phyloP scores from a whole-genome alignment of 768 basidiomycete species.

The Russula sp. region DNA sequence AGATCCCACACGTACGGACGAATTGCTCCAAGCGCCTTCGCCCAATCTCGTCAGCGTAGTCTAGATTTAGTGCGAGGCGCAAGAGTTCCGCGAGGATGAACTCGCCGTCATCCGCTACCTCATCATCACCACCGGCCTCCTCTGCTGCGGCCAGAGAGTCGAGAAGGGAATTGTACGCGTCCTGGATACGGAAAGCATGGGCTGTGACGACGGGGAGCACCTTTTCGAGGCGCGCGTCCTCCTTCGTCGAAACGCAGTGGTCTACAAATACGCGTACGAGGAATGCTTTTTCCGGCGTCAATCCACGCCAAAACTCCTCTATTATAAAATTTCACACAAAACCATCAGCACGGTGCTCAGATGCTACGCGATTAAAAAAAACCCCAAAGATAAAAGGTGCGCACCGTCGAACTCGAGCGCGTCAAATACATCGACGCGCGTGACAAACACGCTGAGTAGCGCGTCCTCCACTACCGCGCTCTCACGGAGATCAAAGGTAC shows the following conservation, averaged over 20 bases:
- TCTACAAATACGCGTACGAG: slow-evolving; percentile 82
- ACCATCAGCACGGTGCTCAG: neutral
- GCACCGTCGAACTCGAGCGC: slow-evolving; percentile 66
- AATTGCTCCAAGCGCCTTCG: slow-evolving; percentile 83
- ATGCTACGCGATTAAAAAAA: neutral
- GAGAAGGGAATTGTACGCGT: slow-evolving; percentile 64
- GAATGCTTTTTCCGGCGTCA: slow-evolving; percentile 76
- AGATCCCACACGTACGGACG: slow-evolving; percentile 55
- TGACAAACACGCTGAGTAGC: slow-evolving; percentile 66
- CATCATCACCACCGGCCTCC: slow-evolving; percentile 41
- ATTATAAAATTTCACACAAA: neutral
- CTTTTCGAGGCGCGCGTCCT: slow-evolving; percentile 61
- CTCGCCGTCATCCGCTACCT: slow-evolving; percentile 46
- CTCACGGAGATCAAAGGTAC: slow-evolving; percentile 57
- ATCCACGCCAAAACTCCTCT: slow-evolving; percentile 69
- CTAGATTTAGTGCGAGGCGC: slow-evolving; percentile 70
- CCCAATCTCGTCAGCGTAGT: slow-evolving; percentile 92
- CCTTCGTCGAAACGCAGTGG: slow-evolving; percentile 61
- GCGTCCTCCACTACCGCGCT: slow-evolving; percentile 70
- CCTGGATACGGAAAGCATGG: slow-evolving; percentile 73
- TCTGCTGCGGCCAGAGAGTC: slow-evolving; percentile 41
- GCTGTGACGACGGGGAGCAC: slow-evolving; percentile 81
- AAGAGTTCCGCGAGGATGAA: slow-evolving; percentile 82
- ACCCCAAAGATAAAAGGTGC: slow-evolving; percentile 30
- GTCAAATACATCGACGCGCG: slow-evolving; percentile 62